phyloP scores from a whole-genome alignment of 1,284 basidiomycete genomes.

The Vanrija pseudolonga region DNA sequence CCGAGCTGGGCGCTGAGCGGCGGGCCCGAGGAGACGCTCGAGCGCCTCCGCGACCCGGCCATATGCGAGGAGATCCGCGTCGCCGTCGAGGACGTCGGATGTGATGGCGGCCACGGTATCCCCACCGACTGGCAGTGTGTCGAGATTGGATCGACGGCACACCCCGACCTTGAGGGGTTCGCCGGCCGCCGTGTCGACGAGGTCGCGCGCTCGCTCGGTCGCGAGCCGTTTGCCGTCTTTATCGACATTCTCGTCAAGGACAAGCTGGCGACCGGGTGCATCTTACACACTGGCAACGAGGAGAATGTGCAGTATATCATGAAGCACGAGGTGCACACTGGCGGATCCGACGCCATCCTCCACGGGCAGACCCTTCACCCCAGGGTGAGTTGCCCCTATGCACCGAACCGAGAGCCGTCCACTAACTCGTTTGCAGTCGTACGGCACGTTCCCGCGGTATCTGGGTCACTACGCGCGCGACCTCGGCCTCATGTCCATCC shows the following conservation, averaged over 20 bases:
- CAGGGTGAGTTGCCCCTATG: constrained; percentile 8
- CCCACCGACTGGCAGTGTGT: constrained; percentile 44
- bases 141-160: constrained; percentile 32
- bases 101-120: constrained; percentile 47
- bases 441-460: constrained; percentile 43
- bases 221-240: constrained; percentile 31
- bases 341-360: constrained; percentile 42
- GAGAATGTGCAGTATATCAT: constrained; percentile 45
- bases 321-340: constrained; percentile 37
- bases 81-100: constrained; percentile 39
- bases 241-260: constrained; percentile 42
- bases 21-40: constrained; percentile 36
- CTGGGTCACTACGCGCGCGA: constrained; percentile 41
- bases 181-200: constrained; percentile 25
- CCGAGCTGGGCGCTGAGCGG: constrained; percentile 43
- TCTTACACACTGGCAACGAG: constrained; percentile 48
- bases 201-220: constrained; percentile 13
- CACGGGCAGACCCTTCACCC: constrained; percentile 37
- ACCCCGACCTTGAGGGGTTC: constrained; percentile 23
- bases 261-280: constrained; percentile 34
- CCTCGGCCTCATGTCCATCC: constrained; percentile 21
- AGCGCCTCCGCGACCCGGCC: constrained; percentile 27
- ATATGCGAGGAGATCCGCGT: constrained; percentile 35
- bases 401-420: too few relatives aligned
- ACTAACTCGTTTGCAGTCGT: constrained; percentile 15